A percentile compares a stretch with the other conserved stretches of the same genome.
These are phyloP conservation scores for Coemansia sp. DNA, from an alignment of 192 early-diverging fungal species.

Conservation along the genomic window DNA sequence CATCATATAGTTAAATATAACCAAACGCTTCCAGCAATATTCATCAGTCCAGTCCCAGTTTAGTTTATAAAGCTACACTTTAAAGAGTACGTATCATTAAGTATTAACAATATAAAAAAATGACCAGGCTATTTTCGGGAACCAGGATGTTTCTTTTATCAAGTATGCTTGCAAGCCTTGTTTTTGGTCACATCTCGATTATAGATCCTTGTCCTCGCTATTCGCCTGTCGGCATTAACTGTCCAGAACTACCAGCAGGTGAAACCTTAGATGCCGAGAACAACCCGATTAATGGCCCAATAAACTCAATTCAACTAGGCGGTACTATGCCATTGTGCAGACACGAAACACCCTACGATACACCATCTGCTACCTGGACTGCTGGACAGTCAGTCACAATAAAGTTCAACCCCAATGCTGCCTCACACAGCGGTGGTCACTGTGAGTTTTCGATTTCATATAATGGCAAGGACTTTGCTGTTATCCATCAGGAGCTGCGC, in stretches of 20 bases:
- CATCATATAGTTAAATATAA: no score
- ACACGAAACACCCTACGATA: conserved; percentile 37
- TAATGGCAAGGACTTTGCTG: conserved; percentile 37
- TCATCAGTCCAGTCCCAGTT: no score
- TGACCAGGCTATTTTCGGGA: not conserved
- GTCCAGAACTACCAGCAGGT: conserved; percentile 52
- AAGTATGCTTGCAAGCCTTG: conserved; percentile 5
- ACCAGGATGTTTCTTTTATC: not conserved
- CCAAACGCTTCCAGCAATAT: no score
- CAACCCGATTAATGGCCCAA: conserved; percentile 32
- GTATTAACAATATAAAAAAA: not conserved
- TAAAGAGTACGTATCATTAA: no score
- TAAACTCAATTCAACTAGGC: conserved; percentile 22
- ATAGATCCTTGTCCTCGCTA: conserved; percentile 40
- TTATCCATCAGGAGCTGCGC: conserved; percentile 38
- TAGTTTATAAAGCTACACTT: not conserved
- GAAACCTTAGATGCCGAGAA: conserved; percentile 29
- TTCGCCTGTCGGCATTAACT: conserved; percentile 32
- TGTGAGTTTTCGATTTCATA: conserved; percentile 58
- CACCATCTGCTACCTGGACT: conserved; percentile 38
- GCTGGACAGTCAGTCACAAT: conserved; percentile 37
- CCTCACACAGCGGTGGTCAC: conserved; percentile 54
- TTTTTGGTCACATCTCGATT: conserved; percentile 30
- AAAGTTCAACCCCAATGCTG: conserved; percentile 33
- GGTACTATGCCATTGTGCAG: conserved; percentile 28